Evolutionary conservation across 306 rosid species (phyloP), one percentile per base, ranked within the genome.

Genomic region (Betula pendula): DNA sequence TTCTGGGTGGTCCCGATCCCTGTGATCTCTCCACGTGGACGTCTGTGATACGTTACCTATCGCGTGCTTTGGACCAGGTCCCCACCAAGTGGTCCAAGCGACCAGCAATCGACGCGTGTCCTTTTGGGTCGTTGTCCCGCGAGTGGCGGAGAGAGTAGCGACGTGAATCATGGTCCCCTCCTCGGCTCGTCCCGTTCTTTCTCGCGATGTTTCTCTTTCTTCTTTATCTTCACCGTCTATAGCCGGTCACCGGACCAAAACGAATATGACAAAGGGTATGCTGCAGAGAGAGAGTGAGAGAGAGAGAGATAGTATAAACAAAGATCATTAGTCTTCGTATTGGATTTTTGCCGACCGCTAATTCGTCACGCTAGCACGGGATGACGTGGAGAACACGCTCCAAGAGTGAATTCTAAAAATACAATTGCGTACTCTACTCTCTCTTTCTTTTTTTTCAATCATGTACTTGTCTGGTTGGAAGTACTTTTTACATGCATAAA

Each of bases 11-110:
- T 85, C 86, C 91, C 81, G 82, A 77, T 74, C 50, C 1, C 33
- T 20, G 11, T 1, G n/a, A 2, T 38, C 16, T 42, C 33, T 17
- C 84, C 88, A 84, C 80, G 84, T 88, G 89, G 63, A 62, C 17
- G 69, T 79, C 19, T 6, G 2, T 3, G 80, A 88, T 86, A 8
- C 16, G 66, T n/a, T 49, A 2, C 29, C 35, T 45, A 74, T 72
- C 81, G 91, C 87, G 87, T 89, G 90, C 97, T 75, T 42, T 3
- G 3, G 17, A 16, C 56, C 51, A 73, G 92, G 88, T 86, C 92
- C 90, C 77, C 29, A 14, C 74, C 7, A 4, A 2, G 87, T 89
- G 90, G 92, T 91, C 96, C 96, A 81, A 65, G 29, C 24, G 19
- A 13, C 16, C 58, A 33, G 8, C 7, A 58, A 11, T 2, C 51